Conservation (phyloP, 2,329 filamentous ascomycete genomes). For the Aspergillus clavatus region DNA sequence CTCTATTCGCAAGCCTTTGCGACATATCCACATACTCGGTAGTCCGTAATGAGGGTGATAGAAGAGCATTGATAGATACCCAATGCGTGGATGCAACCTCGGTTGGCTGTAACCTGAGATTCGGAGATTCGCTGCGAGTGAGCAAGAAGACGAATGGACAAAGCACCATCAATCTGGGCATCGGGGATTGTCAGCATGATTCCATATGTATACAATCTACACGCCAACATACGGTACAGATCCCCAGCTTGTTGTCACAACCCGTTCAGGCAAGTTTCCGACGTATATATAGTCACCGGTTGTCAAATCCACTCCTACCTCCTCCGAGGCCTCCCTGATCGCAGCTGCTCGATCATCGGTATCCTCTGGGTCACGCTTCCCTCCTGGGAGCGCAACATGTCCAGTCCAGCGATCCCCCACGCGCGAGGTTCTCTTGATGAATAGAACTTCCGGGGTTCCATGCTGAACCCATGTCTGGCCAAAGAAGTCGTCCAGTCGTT, state of each 20-base stretch:
- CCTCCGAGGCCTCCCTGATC: slow-evolving; percentile 60
- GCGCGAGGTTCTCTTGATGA: slow-evolving; percentile 64
- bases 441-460: slow-evolving; percentile 63
- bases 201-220: neutral
- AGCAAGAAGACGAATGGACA: slow-evolving; percentile 65
- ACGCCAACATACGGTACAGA: slow-evolving; percentile 49
- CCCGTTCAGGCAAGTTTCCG: slow-evolving; percentile 61
- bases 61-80: slow-evolving; percentile 59
- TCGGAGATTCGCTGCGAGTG: slow-evolving; percentile 52
- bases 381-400: slow-evolving; percentile 64
- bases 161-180: slow-evolving; percentile 60
- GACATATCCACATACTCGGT: slow-evolving; percentile 61
- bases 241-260: slow-evolving; percentile 64
- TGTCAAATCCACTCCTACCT: slow-evolving; percentile 60
- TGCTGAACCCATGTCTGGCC: slow-evolving; percentile 60
- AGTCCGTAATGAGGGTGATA: slow-evolving; percentile 57
- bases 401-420: slow-evolving; percentile 65
- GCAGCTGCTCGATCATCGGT: slow-evolving; percentile 58
- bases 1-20: slow-evolving; percentile 55
- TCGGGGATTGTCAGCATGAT: slow-evolving; percentile 13
- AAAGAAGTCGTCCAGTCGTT: slow-evolving; percentile 56
- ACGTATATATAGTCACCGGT: slow-evolving; percentile 44
- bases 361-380: slow-evolving; percentile 62
- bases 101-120: slow-evolving; percentile 59
- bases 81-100: slow-evolving; percentile 66